phyloP scores from a whole-genome alignment of 352 stramenopile genomes.

The Phytophthora tentaculata region DNA sequence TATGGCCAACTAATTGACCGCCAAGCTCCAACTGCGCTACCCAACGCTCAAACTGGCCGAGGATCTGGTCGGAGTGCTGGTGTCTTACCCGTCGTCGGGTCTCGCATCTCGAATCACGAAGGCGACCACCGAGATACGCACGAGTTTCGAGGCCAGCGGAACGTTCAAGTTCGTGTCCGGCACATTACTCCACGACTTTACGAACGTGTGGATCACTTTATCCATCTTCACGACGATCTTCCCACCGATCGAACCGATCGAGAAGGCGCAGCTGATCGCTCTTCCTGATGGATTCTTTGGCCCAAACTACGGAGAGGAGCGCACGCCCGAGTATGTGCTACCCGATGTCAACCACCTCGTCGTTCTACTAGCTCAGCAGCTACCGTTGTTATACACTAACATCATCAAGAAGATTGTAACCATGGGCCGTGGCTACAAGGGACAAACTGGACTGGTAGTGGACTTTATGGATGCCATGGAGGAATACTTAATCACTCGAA shows the following conservation, averaged over 20 bases:
- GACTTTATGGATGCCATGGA: not conserved
- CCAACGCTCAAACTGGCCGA: not conserved
- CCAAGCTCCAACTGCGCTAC: conserved; percentile 1
- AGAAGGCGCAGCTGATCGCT: not conserved
- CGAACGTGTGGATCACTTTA: not conserved
- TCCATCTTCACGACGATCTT: not conserved
- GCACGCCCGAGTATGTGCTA: conserved; percentile 2
- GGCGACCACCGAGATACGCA: not conserved
- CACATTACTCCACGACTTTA: not conserved
- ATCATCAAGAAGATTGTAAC: not conserved
- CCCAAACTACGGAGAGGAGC: conserved; percentile 10
- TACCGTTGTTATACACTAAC: not conserved
- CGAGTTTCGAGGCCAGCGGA: not conserved
- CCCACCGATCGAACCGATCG: not conserved
- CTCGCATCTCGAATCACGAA: not conserved
- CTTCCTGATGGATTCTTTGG: not conserved
- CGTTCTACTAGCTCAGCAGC: not conserved
- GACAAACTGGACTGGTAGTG: not conserved
- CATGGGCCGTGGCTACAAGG: not conserved
- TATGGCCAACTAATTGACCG: not conserved
- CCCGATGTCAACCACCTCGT: not conserved
- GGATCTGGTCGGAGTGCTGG: not conserved
- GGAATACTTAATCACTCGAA: not conserved
- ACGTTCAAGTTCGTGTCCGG: not conserved
- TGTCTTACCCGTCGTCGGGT: not conserved